phyloP scores from a whole-genome alignment of 371 early-diverging fungal species.

The Mortierella sp. region DNA sequence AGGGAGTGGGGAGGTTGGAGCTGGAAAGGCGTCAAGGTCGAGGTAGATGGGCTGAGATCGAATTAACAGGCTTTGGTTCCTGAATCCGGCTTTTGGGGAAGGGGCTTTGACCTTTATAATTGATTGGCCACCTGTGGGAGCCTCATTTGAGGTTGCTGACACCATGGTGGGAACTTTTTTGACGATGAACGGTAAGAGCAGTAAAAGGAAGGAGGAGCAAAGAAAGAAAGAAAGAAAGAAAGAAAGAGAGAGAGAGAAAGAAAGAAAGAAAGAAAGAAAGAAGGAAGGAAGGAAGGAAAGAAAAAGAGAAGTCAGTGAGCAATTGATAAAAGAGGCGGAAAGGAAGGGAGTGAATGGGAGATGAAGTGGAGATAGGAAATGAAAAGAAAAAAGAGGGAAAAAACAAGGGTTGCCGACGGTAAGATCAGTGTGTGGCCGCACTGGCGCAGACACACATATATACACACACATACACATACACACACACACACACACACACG shows the following conservation, averaged over 20 bases:
- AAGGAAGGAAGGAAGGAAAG: neutral
- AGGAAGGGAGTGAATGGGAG: neutral
- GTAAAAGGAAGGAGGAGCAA: neutral
- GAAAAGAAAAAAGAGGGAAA: neutral
- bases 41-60: constrained; percentile 38
- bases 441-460: neutral
- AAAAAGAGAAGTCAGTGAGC: neutral
- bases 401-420: constrained; percentile 14
- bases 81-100: constrained; percentile 23
- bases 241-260: neutral
- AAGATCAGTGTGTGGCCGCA: constrained; percentile 1
- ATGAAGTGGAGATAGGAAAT: neutral
- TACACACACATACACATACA: neutral
- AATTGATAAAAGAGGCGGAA: constrained; percentile 3
- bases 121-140: neutral
- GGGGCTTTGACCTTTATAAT: constrained; percentile 23
- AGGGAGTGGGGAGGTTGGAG: constrained; percentile 49
- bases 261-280: neutral
- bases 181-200: neutral
- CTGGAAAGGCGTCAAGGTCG: constrained; percentile 38
- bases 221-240: neutral
- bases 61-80: constrained; percentile 21
- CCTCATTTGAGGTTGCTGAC: constrained; percentile 26
- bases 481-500: neutral
- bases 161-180: constrained; percentile 28